Evolutionary conservation across 2,329 filamentous ascomycete species (phyloP), one percentile per base, ranked within the genome.

Genomic region (Elsinoe ampelina): DNA sequence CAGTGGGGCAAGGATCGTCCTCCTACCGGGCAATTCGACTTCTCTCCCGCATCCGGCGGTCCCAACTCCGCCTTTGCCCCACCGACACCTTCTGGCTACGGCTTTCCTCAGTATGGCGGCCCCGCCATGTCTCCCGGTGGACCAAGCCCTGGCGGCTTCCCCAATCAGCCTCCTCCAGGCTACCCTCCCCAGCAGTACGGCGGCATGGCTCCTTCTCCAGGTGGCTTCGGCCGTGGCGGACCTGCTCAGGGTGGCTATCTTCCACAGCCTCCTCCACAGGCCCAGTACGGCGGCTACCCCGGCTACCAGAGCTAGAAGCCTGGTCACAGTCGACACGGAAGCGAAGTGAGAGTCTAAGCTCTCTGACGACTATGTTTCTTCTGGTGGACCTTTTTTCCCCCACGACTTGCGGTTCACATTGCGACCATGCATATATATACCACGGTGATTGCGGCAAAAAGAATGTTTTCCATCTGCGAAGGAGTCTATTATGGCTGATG

Each of bases 1-100:
- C 64, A 97, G 92, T 98, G 93, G 93, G 93, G 93, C 70, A 98
- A 98, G 77, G 93, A 98, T 74, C 95, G 95, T 75, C 90, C 91
- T 55, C 89, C 93, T 26, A 90, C 83, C 65, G 81, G 84, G 63
- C 80, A 87, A 67, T 87, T 86, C 64, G 95, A 95, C 58, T 92
- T 87, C 69, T 84, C 87, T 64, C 86, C 91, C 55, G 87, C 91
- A 70, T 88, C 84, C 65, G 85, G 70, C 48, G 61, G 60, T 80
- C 64, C 84, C 83, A 73, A 85, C 80, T 63, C 82, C 81, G 84
- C 79, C 57, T 95, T 86, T 22, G 30, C 32, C 68, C 85, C 87
- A 61, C 87, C 85, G 65, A 88, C 89, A 43, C 87, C 89, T 59
- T 76, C 79, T 43, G 85, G 83, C 58, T 78, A 80, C 35, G 96